These are phyloP conservation scores for Warburgia ugandensis DNA, from an alignment of 164 flowering plant species.

Conservation along the genomic window DNA sequence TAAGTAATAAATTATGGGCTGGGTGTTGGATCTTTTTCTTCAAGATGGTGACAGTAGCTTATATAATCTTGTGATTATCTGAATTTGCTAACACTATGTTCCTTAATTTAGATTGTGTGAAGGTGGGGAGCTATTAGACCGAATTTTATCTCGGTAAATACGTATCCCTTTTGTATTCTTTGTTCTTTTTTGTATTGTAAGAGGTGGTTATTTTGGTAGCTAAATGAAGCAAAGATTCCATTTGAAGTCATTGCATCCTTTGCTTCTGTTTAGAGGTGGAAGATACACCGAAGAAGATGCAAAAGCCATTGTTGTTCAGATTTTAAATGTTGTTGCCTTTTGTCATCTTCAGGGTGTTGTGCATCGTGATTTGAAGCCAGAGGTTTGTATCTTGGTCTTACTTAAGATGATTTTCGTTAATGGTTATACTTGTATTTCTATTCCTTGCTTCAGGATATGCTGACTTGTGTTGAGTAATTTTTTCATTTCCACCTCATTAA, in stretches of 20 bases:
- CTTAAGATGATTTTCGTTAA: no score
- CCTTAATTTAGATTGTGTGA: conserved; percentile 71
- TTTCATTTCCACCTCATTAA: background rate
- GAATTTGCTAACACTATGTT: conserved; percentile 5
- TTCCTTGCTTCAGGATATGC: background rate
- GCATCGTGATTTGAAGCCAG: conserved; percentile 91
- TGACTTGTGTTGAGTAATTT: background rate
- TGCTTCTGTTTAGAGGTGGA: conserved; percentile 58
- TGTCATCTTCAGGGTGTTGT: conserved; percentile 94
- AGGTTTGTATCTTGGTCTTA: conserved; percentile 50
- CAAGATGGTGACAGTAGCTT: background rate
- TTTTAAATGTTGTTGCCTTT: conserved; percentile 60
- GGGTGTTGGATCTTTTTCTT: background rate
- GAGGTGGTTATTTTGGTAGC: background rate
- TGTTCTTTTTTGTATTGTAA: background rate
- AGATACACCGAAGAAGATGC: conserved; percentile 81
- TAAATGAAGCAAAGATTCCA: background rate
- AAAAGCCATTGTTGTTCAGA: conserved; percentile 55
- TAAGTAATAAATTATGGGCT: background rate
- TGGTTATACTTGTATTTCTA: background rate
- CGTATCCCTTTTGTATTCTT: background rate
- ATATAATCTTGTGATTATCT: background rate
- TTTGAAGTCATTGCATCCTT: conserved; percentile 2
- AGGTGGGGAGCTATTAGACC: conserved; percentile 92
- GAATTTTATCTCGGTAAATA: conserved; percentile 76